phyloP scores from a whole-genome alignment of 306 rosid genomes.

The Prunus padus region DNA sequence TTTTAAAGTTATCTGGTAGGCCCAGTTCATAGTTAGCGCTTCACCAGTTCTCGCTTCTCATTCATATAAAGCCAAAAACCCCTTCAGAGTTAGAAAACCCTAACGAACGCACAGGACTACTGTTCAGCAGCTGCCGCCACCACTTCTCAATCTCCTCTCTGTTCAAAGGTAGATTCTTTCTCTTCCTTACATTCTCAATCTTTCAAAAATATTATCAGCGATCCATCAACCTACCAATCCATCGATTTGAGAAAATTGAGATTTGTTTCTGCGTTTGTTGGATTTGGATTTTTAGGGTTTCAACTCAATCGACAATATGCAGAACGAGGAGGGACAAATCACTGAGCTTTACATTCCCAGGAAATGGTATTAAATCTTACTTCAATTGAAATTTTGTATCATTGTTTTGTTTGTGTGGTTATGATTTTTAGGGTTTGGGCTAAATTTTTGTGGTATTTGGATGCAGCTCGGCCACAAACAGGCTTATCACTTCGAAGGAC shows the following conservation, averaged over 20 bases:
- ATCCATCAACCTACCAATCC: background rate
- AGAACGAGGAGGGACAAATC: slow-evolving; percentile 61
- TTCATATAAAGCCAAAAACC: background rate
- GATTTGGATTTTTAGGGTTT: slow-evolving; percentile 2
- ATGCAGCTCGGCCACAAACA: slow-evolving; percentile 66
- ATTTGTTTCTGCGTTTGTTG: background rate
- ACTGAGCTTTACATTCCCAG: slow-evolving; percentile 68
- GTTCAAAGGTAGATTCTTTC: background rate
- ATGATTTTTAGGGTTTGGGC: background rate
- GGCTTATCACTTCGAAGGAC: slow-evolving; percentile 65
- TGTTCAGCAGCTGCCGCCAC: background rate
- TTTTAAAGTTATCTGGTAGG: background rate
- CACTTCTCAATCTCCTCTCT: background rate
- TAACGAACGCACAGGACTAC: background rate
- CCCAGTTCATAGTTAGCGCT: background rate
- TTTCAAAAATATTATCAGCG: background rate
- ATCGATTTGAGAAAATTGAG: background rate
- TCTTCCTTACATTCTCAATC: background rate
- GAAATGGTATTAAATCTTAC: slow-evolving; percentile 42
- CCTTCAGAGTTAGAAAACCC: background rate
- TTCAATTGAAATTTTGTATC: too few relatives aligned
- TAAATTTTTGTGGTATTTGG: background rate
- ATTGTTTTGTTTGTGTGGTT: background rate
- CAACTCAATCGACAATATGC: slow-evolving; percentile 32
- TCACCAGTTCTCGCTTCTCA: background rate